These are phyloP conservation scores for Adansonia digitata DNA, from an alignment of 345 rosid species.

Conservation along the genomic window DNA sequence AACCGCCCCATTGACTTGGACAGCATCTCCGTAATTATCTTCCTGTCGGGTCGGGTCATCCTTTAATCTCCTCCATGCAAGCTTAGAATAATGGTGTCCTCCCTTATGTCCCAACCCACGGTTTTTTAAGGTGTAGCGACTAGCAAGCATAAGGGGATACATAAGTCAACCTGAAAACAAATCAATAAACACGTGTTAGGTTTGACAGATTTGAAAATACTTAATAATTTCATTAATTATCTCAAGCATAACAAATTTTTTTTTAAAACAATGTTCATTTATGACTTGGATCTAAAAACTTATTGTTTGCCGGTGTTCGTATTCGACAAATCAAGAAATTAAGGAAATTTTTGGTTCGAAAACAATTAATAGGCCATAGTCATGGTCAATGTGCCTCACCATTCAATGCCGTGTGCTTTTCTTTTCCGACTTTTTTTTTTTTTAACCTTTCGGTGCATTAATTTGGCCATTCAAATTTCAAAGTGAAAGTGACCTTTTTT, in stretches of 20 bases:
- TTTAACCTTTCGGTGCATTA: not conserved
- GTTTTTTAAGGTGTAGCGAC: not conserved
- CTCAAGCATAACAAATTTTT: not conserved
- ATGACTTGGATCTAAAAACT: not conserved
- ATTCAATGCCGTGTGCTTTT: not conserved
- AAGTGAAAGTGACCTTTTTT: not conserved
- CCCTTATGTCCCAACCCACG: not conserved
- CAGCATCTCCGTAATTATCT: not conserved
- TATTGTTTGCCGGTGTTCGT: not conserved
- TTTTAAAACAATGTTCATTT: too few relatives aligned
- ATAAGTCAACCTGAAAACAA: constrained; percentile 39
- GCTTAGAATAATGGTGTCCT: not conserved
- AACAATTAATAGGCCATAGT: not conserved
- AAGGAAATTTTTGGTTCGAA: not conserved
- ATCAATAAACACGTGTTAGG: not conserved
- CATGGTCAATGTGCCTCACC: not conserved
- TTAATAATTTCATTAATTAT: not conserved
- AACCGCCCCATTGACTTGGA: not conserved
- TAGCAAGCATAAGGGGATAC: constrained; percentile 29
- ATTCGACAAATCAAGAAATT: not conserved
- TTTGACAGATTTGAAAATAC: not conserved
- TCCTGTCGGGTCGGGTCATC: not conserved
- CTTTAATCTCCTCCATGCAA: not conserved
- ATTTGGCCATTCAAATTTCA: not conserved
- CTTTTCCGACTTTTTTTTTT: not conserved